A percentile compares a stretch with the other conserved stretches of the same genome.
Conservation (phyloP, 345 rosid genomes). For the Salix brachista region DNA sequence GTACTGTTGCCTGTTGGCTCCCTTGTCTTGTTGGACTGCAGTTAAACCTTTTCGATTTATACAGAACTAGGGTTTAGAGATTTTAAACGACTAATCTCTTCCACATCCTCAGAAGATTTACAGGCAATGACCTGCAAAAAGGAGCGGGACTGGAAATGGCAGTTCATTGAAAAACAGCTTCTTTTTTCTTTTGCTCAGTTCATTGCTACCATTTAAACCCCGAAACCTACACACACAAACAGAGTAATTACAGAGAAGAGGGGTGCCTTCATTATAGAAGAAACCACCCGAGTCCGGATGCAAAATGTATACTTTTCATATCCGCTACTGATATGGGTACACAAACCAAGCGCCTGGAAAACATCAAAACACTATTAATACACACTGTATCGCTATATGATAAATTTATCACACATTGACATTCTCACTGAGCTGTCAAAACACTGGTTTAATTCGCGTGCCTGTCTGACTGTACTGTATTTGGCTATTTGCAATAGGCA, state of each 20-base stretch:
- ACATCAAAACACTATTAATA: neutral
- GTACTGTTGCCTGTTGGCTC: neutral
- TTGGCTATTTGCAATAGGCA: too few species aligned
- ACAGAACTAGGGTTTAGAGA: too few species aligned
- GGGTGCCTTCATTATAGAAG: neutral
- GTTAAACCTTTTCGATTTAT: neutral
- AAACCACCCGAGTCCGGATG: neutral
- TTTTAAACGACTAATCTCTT: too few species aligned
- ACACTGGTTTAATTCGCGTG: too few species aligned
- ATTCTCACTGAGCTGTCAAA: slow-evolving; percentile 42
- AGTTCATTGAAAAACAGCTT: neutral
- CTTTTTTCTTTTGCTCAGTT: neutral
- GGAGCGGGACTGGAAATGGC: neutral
- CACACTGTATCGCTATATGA: neutral
- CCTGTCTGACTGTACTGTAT: too few species aligned
- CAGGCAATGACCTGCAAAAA: too few species aligned
- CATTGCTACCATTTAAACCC: neutral
- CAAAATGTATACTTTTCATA: neutral
- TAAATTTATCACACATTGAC: neutral
- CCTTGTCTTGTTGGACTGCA: neutral
- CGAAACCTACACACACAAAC: neutral
- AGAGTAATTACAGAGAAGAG: neutral
- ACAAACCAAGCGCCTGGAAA: neutral
- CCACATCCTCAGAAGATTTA: too few species aligned
- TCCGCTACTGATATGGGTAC: too few species aligned